Evolutionary conservation across 331 rosid genomes (phyloP).

Genomic region (Pyrus hybrid): DNA sequence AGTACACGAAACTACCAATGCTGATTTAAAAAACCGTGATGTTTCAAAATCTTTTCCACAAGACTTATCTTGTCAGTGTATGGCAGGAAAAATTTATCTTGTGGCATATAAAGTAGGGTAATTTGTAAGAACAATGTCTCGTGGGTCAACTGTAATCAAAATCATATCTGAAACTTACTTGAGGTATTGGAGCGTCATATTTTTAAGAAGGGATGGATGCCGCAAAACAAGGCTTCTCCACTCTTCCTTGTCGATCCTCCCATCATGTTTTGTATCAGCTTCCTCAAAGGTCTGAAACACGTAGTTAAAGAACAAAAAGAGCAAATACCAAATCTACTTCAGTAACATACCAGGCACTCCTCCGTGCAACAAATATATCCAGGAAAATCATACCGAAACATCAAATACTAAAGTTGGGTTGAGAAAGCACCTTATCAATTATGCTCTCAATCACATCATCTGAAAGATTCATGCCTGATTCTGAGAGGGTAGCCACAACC

Average conservation of each 20-base stretch:
- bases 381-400: neutral
- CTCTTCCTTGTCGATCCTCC: conserved; percentile 94
- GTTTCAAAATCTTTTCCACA: neutral
- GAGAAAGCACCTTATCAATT: conserved; percentile 74
- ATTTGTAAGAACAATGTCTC: neutral
- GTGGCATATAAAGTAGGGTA: neutral
- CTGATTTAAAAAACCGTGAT: too few species aligned
- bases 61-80: too few species aligned
- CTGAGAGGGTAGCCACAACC: conserved; percentile 99
- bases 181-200: conserved; percentile 96
- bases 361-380: neutral
- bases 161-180: conserved; percentile 37
- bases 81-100: neutral
- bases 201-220: conserved; percentile 91
- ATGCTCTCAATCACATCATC: conserved; percentile 97
- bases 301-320: neutral
- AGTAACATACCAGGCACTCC: neutral
- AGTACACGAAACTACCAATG: neutral
- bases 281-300: conserved; percentile 80
- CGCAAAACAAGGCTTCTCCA: conserved; percentile 91
- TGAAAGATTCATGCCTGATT: conserved; percentile 97
- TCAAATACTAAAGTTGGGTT: conserved; percentile 5
- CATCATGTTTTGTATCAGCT: conserved; percentile 97
- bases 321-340: neutral
- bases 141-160: neutral